Percentiles rank a stretch among this genome's conserved stretches.
phyloP scores from a whole-genome alignment of 163 green algal species.

The Picocystis sp. region DNA sequence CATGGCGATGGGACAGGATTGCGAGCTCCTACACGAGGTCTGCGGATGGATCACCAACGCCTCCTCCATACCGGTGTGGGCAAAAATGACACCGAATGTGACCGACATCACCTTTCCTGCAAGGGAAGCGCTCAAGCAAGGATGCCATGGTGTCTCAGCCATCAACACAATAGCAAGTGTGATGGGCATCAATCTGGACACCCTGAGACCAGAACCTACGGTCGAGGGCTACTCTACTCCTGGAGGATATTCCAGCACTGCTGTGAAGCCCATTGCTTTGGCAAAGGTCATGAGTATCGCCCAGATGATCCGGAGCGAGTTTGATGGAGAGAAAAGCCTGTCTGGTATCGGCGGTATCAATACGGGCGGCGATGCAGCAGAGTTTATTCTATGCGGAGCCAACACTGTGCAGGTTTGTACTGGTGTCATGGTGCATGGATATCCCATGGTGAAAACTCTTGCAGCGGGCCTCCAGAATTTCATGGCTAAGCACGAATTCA shows the following conservation, averaged over 20 bases:
- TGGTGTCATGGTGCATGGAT: slow-evolving; percentile 93
- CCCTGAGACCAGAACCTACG: slow-evolving; percentile 70
- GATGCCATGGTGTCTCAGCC: slow-evolving; percentile 69
- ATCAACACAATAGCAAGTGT: slow-evolving; percentile 95
- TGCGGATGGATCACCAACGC: slow-evolving; percentile 76
- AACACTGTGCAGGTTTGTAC: slow-evolving; percentile 89
- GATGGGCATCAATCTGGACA: slow-evolving; percentile 91
- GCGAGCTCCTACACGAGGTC: slow-evolving; percentile 66
- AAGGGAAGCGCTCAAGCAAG: slow-evolving; percentile 26
- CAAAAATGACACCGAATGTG: slow-evolving; percentile 99
- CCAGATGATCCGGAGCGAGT: slow-evolving; percentile 28
- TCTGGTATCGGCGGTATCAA: slow-evolving; percentile 89
- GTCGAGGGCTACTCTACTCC: slow-evolving; percentile 64
- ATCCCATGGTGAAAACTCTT: slow-evolving; percentile 72
- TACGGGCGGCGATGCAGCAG: slow-evolving; percentile 74
- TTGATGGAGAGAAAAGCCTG: slow-evolving; percentile 34
- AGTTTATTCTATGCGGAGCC: slow-evolving; percentile 84
- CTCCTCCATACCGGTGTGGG: slow-evolving; percentile 82
- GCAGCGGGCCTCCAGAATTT: slow-evolving; percentile 78
- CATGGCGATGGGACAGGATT: slow-evolving; percentile 83
- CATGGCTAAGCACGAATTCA: slow-evolving; percentile 80
- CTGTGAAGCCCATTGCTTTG: slow-evolving; percentile 93
- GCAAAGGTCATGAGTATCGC: slow-evolving; percentile 72
- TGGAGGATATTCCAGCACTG: slow-evolving; percentile 59
- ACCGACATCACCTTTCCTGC: slow-evolving; percentile 78